A percentile compares a stretch with the other conserved stretches of the same genome.
Evolutionary conservation across 768 basidiomycete species (phyloP).

Genomic region (Hygrocybe coccinea): DNA sequence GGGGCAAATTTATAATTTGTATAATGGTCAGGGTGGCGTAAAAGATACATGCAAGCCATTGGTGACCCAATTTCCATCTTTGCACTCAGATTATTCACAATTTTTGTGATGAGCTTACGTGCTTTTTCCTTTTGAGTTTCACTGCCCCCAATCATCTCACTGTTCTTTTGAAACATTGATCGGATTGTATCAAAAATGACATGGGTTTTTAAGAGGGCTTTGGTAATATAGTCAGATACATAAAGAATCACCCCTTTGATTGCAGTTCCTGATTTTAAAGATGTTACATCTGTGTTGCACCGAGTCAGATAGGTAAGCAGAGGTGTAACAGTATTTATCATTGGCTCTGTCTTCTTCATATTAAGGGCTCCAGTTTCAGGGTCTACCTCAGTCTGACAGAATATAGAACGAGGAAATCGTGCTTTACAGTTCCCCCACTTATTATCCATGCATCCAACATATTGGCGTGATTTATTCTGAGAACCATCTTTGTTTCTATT

Average conservation of each 20-base stretch:
- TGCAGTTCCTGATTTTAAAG: conserved; percentile 32
- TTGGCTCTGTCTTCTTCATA: conserved; percentile 29
- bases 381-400: conserved; percentile 23
- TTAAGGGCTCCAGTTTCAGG: conserved; percentile 21
- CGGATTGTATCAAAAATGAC: conserved; percentile 29
- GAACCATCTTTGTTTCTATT: conserved; percentile 15
- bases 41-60: conserved; percentile 22
- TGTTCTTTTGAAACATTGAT: conserved; percentile 19
- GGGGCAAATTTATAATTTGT: conserved; percentile 26
- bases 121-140: conserved; percentile 12
- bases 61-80: conserved; percentile 30
- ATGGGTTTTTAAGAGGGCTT: conserved; percentile 30
- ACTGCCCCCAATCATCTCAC: conserved; percentile 15
- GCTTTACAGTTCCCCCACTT: conserved; percentile 30
- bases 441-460: conserved; percentile 22
- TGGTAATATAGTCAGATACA: conserved; percentile 37
- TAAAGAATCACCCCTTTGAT: conserved; percentile 31
- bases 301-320: conserved; percentile 26
- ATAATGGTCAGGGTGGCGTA: conserved; percentile 30
- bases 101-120: conserved; percentile 21
- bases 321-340: conserved; percentile 31
- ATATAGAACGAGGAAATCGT: conserved; percentile 28
- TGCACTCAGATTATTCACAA: conserved; percentile 26
- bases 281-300: conserved; percentile 35
- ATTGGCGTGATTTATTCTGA: conserved; percentile 8